These are phyloP conservation scores for Solanum dulcamara DNA, from an alignment of 257 asterid genomes.

Conservation along the genomic window DNA sequence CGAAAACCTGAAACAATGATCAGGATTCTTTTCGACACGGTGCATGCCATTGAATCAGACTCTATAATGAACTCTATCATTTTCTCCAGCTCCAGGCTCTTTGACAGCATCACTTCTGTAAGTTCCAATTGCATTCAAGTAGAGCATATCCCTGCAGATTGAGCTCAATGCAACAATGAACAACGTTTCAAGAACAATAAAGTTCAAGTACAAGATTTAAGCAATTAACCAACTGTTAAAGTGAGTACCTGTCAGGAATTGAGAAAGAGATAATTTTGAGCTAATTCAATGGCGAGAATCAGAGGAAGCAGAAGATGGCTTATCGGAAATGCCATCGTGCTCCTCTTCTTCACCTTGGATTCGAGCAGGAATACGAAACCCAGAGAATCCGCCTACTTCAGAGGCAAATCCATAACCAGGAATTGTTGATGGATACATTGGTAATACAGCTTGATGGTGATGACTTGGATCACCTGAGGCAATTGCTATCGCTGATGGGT, in stretches of 20 bases:
- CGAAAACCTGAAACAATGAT: slow-evolving; percentile 46
- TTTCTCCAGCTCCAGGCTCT: slow-evolving; percentile 2
- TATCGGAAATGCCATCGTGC: slow-evolving; percentile 89
- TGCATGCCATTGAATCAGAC: slow-evolving; percentile 30
- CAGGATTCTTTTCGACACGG: slow-evolving; percentile 32
- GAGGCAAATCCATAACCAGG: slow-evolving; percentile 58
- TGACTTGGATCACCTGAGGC: slow-evolving; percentile 39
- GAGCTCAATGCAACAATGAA: slow-evolving; percentile 6
- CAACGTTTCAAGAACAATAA: not conserved
- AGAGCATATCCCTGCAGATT: slow-evolving; percentile 16
- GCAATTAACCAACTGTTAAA: not conserved
- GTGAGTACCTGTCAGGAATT: slow-evolving; percentile 16
- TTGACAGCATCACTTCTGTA: slow-evolving; percentile 6
- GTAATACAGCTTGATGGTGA: slow-evolving; percentile 37
- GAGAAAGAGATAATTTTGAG: slow-evolving; percentile 10
- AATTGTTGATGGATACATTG: slow-evolving; percentile 44
- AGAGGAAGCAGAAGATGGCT: slow-evolving; percentile 98
- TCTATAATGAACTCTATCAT: slow-evolving; percentile 25
- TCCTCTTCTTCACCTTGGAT: slow-evolving; percentile 99
- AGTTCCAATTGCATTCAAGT: not conserved
- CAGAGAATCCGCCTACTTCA: slow-evolving; percentile 60
- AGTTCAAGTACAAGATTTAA: not conserved
- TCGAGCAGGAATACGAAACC: slow-evolving; percentile 83
- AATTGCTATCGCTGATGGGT: slow-evolving; percentile 39
- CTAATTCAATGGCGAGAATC: slow-evolving; percentile 76